Base-by-base conservation (phyloP, 2,329 filamentous ascomycete species). In the Phyllosticta paracitricarpa region DNA sequence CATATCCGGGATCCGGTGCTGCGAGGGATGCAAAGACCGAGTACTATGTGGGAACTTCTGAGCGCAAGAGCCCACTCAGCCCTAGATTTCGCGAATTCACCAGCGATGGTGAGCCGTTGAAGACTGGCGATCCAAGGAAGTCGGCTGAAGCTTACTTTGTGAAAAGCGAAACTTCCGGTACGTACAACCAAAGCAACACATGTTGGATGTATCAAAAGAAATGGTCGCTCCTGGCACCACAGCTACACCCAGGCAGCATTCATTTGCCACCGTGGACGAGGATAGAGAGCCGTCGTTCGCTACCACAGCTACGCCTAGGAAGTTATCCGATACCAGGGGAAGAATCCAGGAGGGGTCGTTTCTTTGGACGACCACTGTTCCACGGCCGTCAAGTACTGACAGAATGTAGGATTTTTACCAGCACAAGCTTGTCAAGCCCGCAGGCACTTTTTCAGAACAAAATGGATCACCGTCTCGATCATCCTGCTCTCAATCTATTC, bases 401-500 rank as follows among this genome's bases (percentile, higher is more conserved):
- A 8, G 26, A 25, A 9, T 56, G 9, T 14, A 61, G 68, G 70
- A 22, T 76, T 76, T 61, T 67, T 65, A 22, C 74, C 74, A 9
- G 66, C 63, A 1, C 67, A 73, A 22, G 70, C 71, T 52, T 76
- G 74, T 58, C 72, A 73, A 4, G 73, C 74, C 8, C 62, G 68
- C 4, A 67, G 67, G 58, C 70, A 74, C 61, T 76, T 77, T 57
- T 75, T 76, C 58, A 68, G 72, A 10, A 61, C 53, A 12, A 61
- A 40, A 56, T 61, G 58, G 58, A 54, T 61, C 10, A 56, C 54
- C 3, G 56, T 25, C 33, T 61, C 58, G 5, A 70, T 78, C 12
- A 63, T 79, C 7, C 56, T 72, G 1, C 70, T 79, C 4, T 85
- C 84, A 0, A 58, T 88, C 1, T 87, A 87, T 66, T 87, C 85